Evolutionary conservation across 495 filamentous ascomycete genomes (phyloP).

Genomic region (Talaromyces adpressus): DNA sequence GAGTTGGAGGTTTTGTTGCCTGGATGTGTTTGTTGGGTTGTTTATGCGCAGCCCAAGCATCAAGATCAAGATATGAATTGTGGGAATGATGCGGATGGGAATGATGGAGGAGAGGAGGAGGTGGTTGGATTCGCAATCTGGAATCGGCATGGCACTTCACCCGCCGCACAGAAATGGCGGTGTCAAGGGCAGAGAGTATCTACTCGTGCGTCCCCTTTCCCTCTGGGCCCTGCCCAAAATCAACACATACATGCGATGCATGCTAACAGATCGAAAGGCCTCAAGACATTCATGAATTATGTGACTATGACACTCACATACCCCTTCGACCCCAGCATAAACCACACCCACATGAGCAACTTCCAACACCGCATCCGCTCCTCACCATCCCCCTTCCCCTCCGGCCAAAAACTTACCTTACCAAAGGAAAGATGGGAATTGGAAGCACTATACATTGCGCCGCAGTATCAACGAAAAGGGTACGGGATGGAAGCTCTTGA

Average conservation of each 20-base stretch:
- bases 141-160: neutral
- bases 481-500: neutral
- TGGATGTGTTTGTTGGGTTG: conserved; percentile 4
- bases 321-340: conserved; percentile 7
- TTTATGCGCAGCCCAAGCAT: neutral
- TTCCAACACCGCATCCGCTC: neutral
- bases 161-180: neutral
- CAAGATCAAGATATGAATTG: neutral
- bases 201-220: neutral
- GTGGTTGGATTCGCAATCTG: conserved; percentile 4
- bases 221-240: neutral
- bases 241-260: neutral
- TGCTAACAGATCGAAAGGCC: neutral
- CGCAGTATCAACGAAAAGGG: neutral
- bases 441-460: conserved; percentile 4
- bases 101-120: neutral
- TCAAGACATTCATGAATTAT: neutral
- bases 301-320: neutral
- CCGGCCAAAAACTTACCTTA: neutral
- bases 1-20: neutral
- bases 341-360: neutral
- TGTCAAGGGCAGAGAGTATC: neutral
- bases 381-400: neutral
- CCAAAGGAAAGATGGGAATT: conserved; percentile 6
- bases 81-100: neutral